Evolutionary conservation across 2,329 filamentous ascomycete genomes (phyloP), one percentile per base, ranked within the genome.

Genomic region (Epichloe amarillans): DNA sequence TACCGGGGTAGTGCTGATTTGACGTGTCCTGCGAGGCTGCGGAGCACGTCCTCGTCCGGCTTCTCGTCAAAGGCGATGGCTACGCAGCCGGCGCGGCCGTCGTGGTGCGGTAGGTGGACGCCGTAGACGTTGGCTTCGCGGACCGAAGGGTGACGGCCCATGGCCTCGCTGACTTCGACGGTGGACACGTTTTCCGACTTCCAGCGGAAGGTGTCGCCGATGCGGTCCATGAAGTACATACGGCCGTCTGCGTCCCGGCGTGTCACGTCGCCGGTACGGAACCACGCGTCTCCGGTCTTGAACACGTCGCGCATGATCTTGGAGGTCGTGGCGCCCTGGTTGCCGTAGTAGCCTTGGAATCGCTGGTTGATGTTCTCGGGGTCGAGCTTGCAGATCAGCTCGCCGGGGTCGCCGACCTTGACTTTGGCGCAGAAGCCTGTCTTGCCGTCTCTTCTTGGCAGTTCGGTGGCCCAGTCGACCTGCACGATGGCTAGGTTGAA

Each of bases 121-220:
- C 88, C 88, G 60, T 94, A 95, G 30, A 95, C 88, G 58, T 94
- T 94, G 35, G 86, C 84, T 68, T 95, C 88, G 35, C 76, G 70
- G 14, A 95, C 73, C 1, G 72, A 71, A 0, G 81, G 71, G 61
- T 89, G 84, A 0, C 72, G 67, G 14, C 86, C 83, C 0, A 95
- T 66, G 0, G 80, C 79, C 61, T 89, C 79, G n/a, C 83, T 78
- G 17, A 95, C 89, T 65, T 95, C 88, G 47, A 77, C 81, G 0
- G 86, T 90, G 3, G 84, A 88, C 1, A 91, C 85, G 59, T 91
- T 91, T 66, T 91, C 86, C 47, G 82, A 83, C 69, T 93, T 88
- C 84, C 84, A 88, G 46, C 84, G 78, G 69, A 84, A 88, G 0
- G 84, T 88, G 61, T 88, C 84, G 50, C 84, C 84, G 54, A 88